Percentiles rank a stretch among this genome's conserved stretches.
Conservation (phyloP, 2,329 filamentous ascomycete species). For the Colletotrichum sp. region DNA sequence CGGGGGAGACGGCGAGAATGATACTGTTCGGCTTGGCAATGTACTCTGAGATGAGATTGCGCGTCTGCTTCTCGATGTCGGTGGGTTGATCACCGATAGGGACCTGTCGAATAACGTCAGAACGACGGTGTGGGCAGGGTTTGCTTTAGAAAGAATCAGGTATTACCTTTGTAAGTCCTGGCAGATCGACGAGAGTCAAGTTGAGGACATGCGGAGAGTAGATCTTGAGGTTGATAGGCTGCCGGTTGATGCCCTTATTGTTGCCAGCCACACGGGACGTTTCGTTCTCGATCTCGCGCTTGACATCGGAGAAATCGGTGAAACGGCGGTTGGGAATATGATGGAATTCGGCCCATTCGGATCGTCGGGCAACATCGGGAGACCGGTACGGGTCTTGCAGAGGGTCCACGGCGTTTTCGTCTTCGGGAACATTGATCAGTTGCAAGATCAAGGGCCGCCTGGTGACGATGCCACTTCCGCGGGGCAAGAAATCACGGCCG, state of each 20-base stretch:
- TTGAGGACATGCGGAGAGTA: conserved; percentile 97
- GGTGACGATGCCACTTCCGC: conserved; percentile 96
- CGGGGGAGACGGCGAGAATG: conserved; percentile 92
- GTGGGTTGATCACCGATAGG: conserved; percentile 97
- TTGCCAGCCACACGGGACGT: conserved; percentile 89
- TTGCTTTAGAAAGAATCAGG: background rate
- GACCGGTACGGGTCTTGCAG: conserved; percentile 76
- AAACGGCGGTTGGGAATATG: conserved; percentile 90
- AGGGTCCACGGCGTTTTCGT: conserved; percentile 69
- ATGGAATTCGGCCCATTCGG: conserved; percentile 93
- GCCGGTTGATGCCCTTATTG: conserved; percentile 98
- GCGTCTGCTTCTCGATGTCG: conserved; percentile 98
- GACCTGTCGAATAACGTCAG: conserved; percentile 56
- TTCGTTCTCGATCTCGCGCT: conserved; percentile 96
- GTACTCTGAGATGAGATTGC: conserved; percentile 95
- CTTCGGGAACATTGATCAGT: conserved; percentile 89
- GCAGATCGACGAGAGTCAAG: conserved; percentile 93
- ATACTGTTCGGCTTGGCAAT: conserved; percentile 99
- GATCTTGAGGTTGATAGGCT: conserved; percentile 98
- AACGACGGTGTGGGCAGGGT: background rate
- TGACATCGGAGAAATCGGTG: conserved; percentile 90
- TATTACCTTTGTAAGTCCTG: conserved; percentile 87
- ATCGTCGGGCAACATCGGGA: conserved; percentile 69
- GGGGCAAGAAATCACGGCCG: conserved; percentile 93
- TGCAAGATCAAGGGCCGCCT: conserved; percentile 93